Conservation (phyloP, 148 eudicot species). For the Cornus suecica region DNA sequence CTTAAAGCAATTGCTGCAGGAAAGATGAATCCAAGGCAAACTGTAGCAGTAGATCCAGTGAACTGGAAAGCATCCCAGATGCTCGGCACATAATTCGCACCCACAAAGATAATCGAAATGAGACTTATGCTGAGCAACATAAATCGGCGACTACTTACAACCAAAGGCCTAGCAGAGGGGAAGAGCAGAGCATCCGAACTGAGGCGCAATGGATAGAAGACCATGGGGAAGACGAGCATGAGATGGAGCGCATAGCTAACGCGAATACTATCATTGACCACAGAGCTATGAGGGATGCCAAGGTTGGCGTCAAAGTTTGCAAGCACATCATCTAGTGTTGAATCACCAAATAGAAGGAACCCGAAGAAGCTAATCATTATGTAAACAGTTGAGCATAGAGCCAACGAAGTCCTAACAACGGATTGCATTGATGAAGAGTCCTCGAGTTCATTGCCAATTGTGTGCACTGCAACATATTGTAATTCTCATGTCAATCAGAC, state of each 20-base stretch:
- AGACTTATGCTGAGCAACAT: constrained; percentile 37
- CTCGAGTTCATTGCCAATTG: constrained; percentile 69
- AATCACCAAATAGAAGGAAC: constrained; percentile 66
- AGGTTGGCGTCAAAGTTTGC: constrained; percentile 72
- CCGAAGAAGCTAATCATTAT: constrained; percentile 72
- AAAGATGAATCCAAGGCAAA: constrained; percentile 61
- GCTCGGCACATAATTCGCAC: constrained; percentile 60
- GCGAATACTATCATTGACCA: constrained; percentile 65
- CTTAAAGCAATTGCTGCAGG: constrained; percentile 60
- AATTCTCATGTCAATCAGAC: constrained; percentile 4
- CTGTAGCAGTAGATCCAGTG: constrained; percentile 62
- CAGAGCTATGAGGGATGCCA: constrained; percentile 52
- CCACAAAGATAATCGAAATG: constrained; percentile 38
- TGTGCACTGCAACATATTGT: constrained; percentile 52
- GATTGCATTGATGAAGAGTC: constrained; percentile 47
- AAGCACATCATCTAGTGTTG: constrained; percentile 65
- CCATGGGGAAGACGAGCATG: constrained; percentile 77
- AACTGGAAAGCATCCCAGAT: constrained; percentile 73
- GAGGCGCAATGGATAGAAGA: constrained; percentile 60
- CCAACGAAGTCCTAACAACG: constrained; percentile 55
- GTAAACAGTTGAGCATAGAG: constrained; percentile 60
- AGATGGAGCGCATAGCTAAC: constrained; percentile 75
- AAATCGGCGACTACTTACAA: constrained; percentile 44
- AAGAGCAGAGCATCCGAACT: constrained; percentile 62
- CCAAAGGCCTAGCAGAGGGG: constrained; percentile 47